phyloP scores from a whole-genome alignment of 2,329 filamentous ascomycete genomes.

The Epichloe scottii region DNA sequence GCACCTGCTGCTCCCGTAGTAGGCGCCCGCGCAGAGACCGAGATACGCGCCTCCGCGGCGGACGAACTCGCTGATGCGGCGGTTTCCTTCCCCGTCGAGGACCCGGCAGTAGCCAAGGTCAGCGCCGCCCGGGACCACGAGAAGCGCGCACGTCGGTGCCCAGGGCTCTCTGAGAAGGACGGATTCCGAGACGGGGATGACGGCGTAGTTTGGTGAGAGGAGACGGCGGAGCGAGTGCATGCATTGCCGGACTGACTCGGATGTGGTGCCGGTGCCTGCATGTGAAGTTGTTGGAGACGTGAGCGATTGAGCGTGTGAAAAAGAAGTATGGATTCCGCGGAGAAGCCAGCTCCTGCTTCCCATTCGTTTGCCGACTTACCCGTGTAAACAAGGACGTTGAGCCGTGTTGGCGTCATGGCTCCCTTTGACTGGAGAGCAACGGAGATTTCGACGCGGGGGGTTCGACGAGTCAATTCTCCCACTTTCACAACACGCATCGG shows the following conservation, averaged over 20 bases:
- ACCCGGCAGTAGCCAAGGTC: constrained; percentile 82
- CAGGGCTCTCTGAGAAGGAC: constrained; percentile 85
- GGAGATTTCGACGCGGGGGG: no score
- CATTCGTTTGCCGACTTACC: constrained; percentile 36
- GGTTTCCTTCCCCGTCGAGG: constrained; percentile 80
- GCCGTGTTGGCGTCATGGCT: constrained; percentile 51
- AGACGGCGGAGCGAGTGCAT: constrained; percentile 76
- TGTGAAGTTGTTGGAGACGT: constrained; percentile 8
- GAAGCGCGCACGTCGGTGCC: constrained; percentile 71
- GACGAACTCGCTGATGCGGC: constrained; percentile 73
- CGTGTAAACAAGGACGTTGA: constrained; percentile 91
- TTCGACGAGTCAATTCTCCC: constrained; percentile 1
- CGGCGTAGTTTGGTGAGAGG: constrained; percentile 82
- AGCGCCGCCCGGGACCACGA: constrained; percentile 90
- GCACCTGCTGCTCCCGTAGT: constrained; percentile 70
- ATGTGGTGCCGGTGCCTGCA: constrained; percentile 69
- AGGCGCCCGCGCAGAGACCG: constrained; percentile 88
- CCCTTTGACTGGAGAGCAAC: no score
- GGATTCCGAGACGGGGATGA: constrained; percentile 69
- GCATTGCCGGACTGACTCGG: constrained; percentile 82
- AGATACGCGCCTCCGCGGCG: constrained; percentile 75
- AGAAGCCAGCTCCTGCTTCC: not conserved
- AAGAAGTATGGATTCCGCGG: not conserved
- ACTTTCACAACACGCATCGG: not conserved
- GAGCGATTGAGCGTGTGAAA: not conserved